Conservation (phyloP, 2,329 filamentous ascomycete genomes). For the Diaporthe longicolla region DNA sequence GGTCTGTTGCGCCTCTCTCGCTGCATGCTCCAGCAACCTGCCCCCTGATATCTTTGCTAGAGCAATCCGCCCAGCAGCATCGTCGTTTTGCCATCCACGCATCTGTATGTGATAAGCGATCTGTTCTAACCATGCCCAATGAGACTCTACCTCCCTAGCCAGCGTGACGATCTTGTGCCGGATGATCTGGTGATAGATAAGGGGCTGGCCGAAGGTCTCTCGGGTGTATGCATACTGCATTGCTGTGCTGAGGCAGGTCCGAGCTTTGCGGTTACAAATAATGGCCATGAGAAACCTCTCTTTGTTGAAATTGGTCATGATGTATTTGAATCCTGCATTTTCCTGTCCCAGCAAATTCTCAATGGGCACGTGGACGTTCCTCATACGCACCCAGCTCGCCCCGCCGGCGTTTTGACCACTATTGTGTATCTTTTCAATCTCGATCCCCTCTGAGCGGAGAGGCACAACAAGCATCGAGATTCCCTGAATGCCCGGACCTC, state of each 20-base stretch:
- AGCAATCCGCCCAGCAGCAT: slow-evolving; percentile 47
- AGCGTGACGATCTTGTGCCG: slow-evolving; percentile 69
- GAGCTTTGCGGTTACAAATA: slow-evolving; percentile 67
- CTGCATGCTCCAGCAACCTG: slow-evolving; percentile 60
- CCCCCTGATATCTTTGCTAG: slow-evolving; percentile 60
- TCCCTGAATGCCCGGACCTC: slow-evolving; percentile 64
- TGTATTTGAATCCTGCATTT: slow-evolving; percentile 63
- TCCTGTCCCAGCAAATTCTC: slow-evolving; percentile 67
- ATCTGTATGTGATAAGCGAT: slow-evolving; percentile 64
- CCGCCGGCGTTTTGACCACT: slow-evolving; percentile 76
- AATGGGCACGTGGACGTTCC: slow-evolving; percentile 65
- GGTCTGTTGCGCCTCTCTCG: slow-evolving; percentile 64
- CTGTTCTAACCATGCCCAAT: slow-evolving; percentile 71
- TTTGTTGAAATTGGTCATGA: slow-evolving; percentile 64
- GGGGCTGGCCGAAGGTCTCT: slow-evolving; percentile 68
- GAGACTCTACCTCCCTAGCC: slow-evolving; percentile 69
- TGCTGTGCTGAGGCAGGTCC: slow-evolving; percentile 66
- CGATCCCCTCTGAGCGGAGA: slow-evolving; percentile 48
- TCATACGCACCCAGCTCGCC: slow-evolving; percentile 68
- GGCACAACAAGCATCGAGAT: slow-evolving; percentile 71
- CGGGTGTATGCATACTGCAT: slow-evolving; percentile 63
- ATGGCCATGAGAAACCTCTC: slow-evolving; percentile 71
- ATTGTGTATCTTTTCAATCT: slow-evolving; percentile 65
- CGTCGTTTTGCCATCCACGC: slow-evolving; percentile 45
- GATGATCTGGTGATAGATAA: slow-evolving; percentile 70